Conservation (phyloP, 192 early-diverging fungal species). For the Rhizoclosmatium globosum region DNA sequence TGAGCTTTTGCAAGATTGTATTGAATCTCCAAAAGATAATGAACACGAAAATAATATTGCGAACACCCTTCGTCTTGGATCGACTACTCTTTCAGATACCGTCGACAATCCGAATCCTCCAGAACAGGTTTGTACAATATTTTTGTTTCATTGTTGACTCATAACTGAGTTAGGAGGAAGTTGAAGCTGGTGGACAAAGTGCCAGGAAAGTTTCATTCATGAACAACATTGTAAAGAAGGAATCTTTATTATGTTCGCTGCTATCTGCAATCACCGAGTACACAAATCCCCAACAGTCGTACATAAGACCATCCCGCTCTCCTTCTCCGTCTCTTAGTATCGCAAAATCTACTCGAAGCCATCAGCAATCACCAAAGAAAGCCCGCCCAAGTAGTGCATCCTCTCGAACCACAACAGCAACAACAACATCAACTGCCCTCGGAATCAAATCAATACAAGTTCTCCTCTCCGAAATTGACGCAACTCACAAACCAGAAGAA, state of each 20-base stretch:
- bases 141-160: no score
- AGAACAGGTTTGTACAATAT: no score
- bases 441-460: conserved; percentile 36
- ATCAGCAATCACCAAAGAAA: not conserved
- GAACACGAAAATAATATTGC: not conserved
- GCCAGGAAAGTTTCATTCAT: not conserved
- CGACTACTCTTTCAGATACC: no score
- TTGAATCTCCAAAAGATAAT: conserved; percentile 8
- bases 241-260: conserved; percentile 27
- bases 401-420: not conserved
- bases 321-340: no score
- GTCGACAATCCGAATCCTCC: no score
- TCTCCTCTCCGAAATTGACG: conserved; percentile 25
- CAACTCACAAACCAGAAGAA: not conserved
- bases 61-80: no score
- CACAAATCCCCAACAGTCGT: not conserved
- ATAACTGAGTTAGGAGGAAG: no score
- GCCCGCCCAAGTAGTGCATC: conserved; percentile 21
- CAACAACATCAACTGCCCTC: not conserved
- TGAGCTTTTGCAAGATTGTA: conserved; percentile 16
- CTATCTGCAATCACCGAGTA: not conserved
- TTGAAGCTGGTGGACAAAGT: no score
- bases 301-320: no score
- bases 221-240: not conserved
- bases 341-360: not conserved